Evolutionary conservation across 495 filamentous ascomycete genomes (phyloP), one percentile per base, ranked within the genome.

Genomic region (Penicillium desertorum): DNA sequence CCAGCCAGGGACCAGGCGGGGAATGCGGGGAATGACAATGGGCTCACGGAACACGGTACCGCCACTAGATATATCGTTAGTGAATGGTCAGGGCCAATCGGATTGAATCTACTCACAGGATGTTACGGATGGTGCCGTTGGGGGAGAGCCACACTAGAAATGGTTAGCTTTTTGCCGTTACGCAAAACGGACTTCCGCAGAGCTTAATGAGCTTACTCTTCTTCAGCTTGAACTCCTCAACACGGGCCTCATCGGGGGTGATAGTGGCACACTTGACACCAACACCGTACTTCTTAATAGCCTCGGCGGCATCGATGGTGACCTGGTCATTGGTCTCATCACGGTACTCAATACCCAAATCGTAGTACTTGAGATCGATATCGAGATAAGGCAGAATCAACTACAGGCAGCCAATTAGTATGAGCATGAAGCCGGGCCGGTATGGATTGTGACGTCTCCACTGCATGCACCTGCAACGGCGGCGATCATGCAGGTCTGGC

Each of bases 211-310:
- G 42, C 83, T 67, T 83, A 91, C 89, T 97, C 77, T 97, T 85
- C 89, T 98, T 98, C 62, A 98, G 82, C 66, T 95, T 89, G 76
- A 98, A 98, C 76, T 98, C 94, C 82, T 97, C 83, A 19, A 98
- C 92, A 71, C 94, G 86, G 54, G 85, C 89, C 80, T 98, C 92
- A 74, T 98, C 94, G 20, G 94, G 94, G 55, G 94, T 98, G 78
- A 98, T 98, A 69, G 94, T 98, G 55, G 94, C 94, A 75, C 94
- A 98, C 83, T 98, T 98, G 75, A 98, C 91, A 74, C 94, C 94
- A 51, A 98, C 94, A 49, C 86, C 88, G 81, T 98, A 96, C 81
- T 96, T 95, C 83, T 96, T 91, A 78, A 97, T 97, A 27, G 94
- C 94, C 77, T 96, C 92, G 43, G 94, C 94, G 51, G 92, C 88